Base-by-base conservation (phyloP, 208 protist species). In the Acanthamoeba sp. region DNA sequence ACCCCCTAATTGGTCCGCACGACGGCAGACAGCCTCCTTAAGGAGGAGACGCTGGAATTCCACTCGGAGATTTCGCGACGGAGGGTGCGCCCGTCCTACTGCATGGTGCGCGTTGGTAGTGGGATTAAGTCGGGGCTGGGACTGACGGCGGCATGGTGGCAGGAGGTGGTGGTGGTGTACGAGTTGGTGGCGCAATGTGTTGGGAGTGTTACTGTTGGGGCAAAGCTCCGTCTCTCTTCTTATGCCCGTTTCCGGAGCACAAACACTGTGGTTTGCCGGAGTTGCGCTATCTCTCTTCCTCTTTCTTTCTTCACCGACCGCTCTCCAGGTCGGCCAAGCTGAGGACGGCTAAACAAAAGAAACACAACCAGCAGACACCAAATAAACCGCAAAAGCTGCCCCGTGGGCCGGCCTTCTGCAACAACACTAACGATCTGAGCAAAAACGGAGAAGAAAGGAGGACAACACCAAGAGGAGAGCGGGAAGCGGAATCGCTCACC, bases 1-100 rank as follows among this genome's bases (percentile, higher is more conserved):
- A 29, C 66, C 34, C 69, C 69, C 34, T 80, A 80, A 80, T 80
- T 80, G 69, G 69, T 80, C 20, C 4, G 16, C 69, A 80, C 69
- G n/a, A 36, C 29, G 57, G 27, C 66, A 40, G 36, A 80, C 34
- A 4, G 69, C 69, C 69, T 48, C 48, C 69, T 80, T 80, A 80
- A 80, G 36, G 32, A n/a, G 4, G 1, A 12, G 29, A 1, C 1
- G 3, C 12, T 9, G 7, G 24, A 38, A 38, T 80, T 80, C 69
- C 69, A 48, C 69, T 80, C 69, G 36, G 69, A 80, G 36, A 48
- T 48, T 80, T 80, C 69, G 0, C 7, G 0, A 20, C 9, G 34
- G 34, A 6, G 52, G 0, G 64, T 73, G 64, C 10, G 24, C 29
- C 29, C 5, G 50, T 20, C 16, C 18, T 55, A 22, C 50, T 62